Conservation (phyloP, 2,329 filamentous ascomycete species). For the Rachicladosporium sp. region DNA sequence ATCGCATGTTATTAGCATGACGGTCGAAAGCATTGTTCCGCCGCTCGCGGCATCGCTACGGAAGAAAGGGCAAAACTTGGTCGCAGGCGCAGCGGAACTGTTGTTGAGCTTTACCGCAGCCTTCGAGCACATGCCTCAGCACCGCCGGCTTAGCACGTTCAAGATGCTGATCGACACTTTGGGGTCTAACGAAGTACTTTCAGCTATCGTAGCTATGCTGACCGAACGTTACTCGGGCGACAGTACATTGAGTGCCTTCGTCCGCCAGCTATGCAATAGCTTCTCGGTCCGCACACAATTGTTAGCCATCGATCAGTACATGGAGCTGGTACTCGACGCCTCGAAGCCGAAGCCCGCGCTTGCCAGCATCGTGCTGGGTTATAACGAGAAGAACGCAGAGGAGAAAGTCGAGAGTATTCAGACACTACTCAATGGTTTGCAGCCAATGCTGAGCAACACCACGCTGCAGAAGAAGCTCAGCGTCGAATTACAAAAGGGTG, state of each 20-base stretch:
- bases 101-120: conserved; percentile 90
- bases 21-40: conserved; percentile 86
- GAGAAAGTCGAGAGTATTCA: conserved; percentile 24
- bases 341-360: conserved; percentile 63
- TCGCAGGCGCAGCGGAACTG: conserved; percentile 75
- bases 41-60: conserved; percentile 77
- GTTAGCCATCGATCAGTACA: conserved; percentile 56
- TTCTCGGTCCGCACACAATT: conserved; percentile 69
- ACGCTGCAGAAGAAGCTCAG: conserved; percentile 15
- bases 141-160: conserved; percentile 73
- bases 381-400: conserved; percentile 34
- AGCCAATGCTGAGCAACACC: conserved; percentile 20
- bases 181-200: conserved; percentile 75
- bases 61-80: conserved; percentile 61
- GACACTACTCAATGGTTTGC: conserved; percentile 28
- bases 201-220: conserved; percentile 76
- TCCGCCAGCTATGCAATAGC: conserved; percentile 57
- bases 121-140: conserved; percentile 87
- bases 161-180: conserved; percentile 73
- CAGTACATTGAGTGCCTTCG: conserved; percentile 61
- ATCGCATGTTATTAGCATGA: conserved; percentile 85
- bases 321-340: conserved; percentile 63
- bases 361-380: conserved; percentile 58
- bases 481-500: conserved; percentile 14
- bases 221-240: conserved; percentile 78